Evolutionary conservation across 1,284 basidiomycete genomes (phyloP).

Genomic region (Puccinia brachypodii): DNA sequence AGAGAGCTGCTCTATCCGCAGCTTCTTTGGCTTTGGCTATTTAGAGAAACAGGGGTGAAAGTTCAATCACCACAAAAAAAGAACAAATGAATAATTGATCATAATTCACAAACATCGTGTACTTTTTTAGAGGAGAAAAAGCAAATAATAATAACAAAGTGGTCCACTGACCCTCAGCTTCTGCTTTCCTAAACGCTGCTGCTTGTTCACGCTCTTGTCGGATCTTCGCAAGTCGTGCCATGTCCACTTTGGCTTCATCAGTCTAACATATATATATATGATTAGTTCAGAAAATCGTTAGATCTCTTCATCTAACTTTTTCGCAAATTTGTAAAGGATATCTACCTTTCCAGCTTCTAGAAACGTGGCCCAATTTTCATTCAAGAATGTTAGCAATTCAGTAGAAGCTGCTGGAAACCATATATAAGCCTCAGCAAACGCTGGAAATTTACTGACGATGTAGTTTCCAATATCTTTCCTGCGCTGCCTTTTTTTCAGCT

Average conservation of each 20-base stretch:
- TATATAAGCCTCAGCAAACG: neutral
- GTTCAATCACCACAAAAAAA: too few relatives aligned
- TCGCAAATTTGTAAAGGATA: conserved; percentile 65
- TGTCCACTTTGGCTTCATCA: conserved; percentile 78
- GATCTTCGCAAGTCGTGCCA: conserved; percentile 81
- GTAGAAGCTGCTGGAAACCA: neutral
- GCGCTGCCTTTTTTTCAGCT: conserved; percentile 83
- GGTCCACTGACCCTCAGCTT: conserved; percentile 69
- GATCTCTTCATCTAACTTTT: neutral
- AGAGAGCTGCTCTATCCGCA: conserved; percentile 29
- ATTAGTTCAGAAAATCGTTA: too few relatives aligned
- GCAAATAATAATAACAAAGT: too few relatives aligned
- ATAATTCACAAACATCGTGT: neutral
- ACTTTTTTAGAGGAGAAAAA: neutral
- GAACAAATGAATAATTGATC: neutral
- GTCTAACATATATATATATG: conserved; percentile 62
- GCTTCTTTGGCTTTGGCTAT: conserved; percentile 42
- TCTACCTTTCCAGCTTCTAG: conserved; percentile 39
- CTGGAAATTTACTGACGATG: conserved; percentile 69
- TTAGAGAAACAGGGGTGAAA: too few relatives aligned
- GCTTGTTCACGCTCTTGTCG: conserved; percentile 79
- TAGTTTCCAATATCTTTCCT: conserved; percentile 67
- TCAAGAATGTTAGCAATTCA: neutral
- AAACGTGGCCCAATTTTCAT: conserved; percentile 33
- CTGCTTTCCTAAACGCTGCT: conserved; percentile 77